Evolutionary conservation across 2,329 filamentous ascomycete genomes (phyloP), one percentile per base, ranked within the genome.

Genomic region (Fusarium torulosum): DNA sequence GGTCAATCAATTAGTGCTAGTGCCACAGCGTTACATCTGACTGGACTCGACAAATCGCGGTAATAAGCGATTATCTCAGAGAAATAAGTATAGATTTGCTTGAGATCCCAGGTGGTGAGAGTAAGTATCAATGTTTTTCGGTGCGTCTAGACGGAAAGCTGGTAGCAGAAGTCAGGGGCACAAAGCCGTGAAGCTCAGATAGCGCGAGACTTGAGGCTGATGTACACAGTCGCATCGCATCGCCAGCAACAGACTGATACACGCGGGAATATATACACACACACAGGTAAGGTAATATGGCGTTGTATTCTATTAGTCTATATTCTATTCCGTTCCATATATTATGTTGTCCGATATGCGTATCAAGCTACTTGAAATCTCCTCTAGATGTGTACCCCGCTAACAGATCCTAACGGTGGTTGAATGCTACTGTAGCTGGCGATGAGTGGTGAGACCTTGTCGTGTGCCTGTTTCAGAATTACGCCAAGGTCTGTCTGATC

Each of bases 391-490:
- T 45, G 75, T 77, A 75, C 66, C 63, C 58, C 63, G 43, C 64
- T 75, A 77, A 64, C 74, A 71, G 17, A 35, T 69, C 38, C 57
- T 75, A 73, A 76, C 72, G 72, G 40, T 35, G 42, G 51, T 60
- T 14, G 25, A 56, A 61, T 33, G 50, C 33, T 35, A 55, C 29
- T 40, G 35, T 42, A 21, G 35, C 37, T 57, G 31, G 37, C 47
- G 31, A 35, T 51, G 45, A 7, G 54, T 66, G 45, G 41, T 51
- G 53, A 53, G 46, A 55, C 63, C 49, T 50, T 54, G 45, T 45
- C 58, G 37, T 46, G 46, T 64, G 41, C 44, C 47, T 71, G 60
- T 67, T 69, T 69, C 66, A 70, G 59, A 64, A 60, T 31, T 49
- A 49, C 59, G 46, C 66, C 51, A 53, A 51, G 57, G 58, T 50